phyloP scores from a whole-genome alignment of 148 eudicot species.

The Tetragonia tetragonoides region DNA sequence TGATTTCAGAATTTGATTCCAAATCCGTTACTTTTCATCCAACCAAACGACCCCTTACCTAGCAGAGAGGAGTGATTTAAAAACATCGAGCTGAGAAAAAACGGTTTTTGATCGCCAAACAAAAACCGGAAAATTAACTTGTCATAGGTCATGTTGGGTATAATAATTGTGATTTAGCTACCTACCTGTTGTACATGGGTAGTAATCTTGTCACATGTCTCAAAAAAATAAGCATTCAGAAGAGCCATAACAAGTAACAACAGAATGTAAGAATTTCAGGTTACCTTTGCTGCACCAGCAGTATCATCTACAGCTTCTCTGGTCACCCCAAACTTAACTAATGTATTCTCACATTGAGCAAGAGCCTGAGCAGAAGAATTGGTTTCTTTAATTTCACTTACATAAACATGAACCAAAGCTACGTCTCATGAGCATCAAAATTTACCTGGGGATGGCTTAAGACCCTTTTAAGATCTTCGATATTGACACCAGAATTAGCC shows the following conservation, averaged over 20 bases:
- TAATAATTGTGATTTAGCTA: too few relatives aligned
- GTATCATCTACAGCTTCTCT: slow-evolving; percentile 52
- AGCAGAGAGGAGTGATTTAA: too few relatives aligned
- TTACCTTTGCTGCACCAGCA: slow-evolving; percentile 61
- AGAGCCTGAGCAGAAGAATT: slow-evolving; percentile 39
- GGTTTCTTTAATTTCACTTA: slow-evolving; percentile 9
- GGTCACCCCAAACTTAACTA: slow-evolving; percentile 42
- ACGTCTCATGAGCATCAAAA: slow-evolving; percentile 1
- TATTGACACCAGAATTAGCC: slow-evolving; percentile 44
- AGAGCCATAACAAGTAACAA: not conserved
- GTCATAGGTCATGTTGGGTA: not conserved
- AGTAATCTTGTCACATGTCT: not conserved
- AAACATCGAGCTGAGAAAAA: too few relatives aligned
- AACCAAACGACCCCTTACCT: too few relatives aligned
- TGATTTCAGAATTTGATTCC: too few relatives aligned
- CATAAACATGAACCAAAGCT: not conserved
- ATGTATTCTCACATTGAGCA: slow-evolving; percentile 49
- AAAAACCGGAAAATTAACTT: not conserved
- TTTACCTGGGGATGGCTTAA: slow-evolving; percentile 61
- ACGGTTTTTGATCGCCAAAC: not conserved
- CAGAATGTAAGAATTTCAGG: not conserved
- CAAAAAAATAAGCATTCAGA: not conserved
- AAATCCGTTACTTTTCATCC: too few relatives aligned
- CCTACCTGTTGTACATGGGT: too few relatives aligned
- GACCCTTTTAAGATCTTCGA: slow-evolving; percentile 40